Base-by-base conservation (phyloP, 2,329 filamentous ascomycete genomes). In the Penicillium freii region DNA sequence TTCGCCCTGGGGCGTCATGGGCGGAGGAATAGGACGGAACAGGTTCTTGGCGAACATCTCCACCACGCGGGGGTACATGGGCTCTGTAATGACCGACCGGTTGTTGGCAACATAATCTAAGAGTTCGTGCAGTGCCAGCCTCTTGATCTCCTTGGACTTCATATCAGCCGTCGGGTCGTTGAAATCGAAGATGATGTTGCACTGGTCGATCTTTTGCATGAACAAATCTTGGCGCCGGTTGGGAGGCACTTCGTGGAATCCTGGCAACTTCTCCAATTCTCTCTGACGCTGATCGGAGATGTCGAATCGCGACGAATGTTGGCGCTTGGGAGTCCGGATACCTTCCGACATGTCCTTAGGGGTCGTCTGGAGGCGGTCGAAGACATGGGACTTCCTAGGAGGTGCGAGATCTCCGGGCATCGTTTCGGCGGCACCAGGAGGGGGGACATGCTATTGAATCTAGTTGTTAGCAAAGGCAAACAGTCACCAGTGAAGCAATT, bases 91-190 rank as follows among this genome's bases (percentile, higher is more conserved):
- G 72, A 99, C 94, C 70, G 96, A 93, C 67, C 94, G 86, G 75
- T 99, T 99, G 78, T 97, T 97, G 69, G 94, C 93, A 57, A 99
- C 94, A 73, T 99, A 99, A 75, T 99, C 94, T 63, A 99, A 84
- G 61, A 99, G 82, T 75, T 99, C 94, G 73, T 99, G 94, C 44
- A 99, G 83, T 42, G 94, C 94, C 66, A 99, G 81, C 70, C 94
- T 86, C 82, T 99, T 99, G 82, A 99, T 97, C 78, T 99, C 94
- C 80, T 99, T 99, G 47, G 93, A 96, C 77, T 99, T 99, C 92
- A 99, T 97, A 73, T 99, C 94, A 66, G 89, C 92, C 64, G 91
- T 96, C 48, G 93, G 91, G 76, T 99, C 94, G 74, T 97, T 99
- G 80, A 99, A 99, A 79, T 99, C 94, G 73, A 99, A 99, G 70